Conservation (phyloP, 2,329 filamentous ascomycete species). For the Cordyceps tenuipes region DNA sequence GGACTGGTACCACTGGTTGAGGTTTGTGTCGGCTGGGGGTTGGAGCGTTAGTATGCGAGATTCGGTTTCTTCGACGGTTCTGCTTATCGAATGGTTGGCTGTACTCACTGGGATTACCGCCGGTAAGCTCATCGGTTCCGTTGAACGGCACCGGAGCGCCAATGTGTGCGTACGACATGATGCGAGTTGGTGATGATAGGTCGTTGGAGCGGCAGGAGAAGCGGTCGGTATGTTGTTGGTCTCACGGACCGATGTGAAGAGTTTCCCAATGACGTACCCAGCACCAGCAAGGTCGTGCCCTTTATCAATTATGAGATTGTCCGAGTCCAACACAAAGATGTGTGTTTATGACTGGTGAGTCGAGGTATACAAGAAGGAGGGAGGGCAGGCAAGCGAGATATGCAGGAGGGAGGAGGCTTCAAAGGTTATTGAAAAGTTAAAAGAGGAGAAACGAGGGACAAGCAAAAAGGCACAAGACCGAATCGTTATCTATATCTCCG, state of each 20-base stretch:
- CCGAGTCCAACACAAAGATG: background rate
- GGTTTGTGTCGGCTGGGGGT: constrained; percentile 40
- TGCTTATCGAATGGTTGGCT: background rate
- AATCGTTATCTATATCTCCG: constrained; percentile 5
- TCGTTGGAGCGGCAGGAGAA: background rate
- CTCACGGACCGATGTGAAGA: background rate
- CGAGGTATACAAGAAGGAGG: background rate
- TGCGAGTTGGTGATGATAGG: constrained; percentile 1
- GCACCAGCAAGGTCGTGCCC: background rate
- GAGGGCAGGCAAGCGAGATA: background rate
- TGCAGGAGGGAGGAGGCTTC: background rate
- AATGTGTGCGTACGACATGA: constrained; percentile 53
- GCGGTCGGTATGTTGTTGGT: background rate
- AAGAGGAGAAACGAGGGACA: constrained; percentile 9
- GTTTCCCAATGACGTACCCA: background rate
- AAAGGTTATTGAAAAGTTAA: constrained; percentile 7
- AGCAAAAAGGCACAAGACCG: background rate
- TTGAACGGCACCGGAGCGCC: constrained; percentile 54
- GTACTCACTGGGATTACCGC: constrained; percentile 69
- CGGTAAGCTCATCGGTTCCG: constrained; percentile 54
- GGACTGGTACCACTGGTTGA: constrained; percentile 91
- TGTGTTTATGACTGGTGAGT: no score
- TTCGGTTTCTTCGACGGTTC: background rate
- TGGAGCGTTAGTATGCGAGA: background rate
- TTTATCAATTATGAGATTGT: background rate